These are phyloP conservation scores for Colletotrichum tofieldiae DNA, from an alignment of 2,329 filamentous ascomycete species.

Conservation along the genomic window DNA sequence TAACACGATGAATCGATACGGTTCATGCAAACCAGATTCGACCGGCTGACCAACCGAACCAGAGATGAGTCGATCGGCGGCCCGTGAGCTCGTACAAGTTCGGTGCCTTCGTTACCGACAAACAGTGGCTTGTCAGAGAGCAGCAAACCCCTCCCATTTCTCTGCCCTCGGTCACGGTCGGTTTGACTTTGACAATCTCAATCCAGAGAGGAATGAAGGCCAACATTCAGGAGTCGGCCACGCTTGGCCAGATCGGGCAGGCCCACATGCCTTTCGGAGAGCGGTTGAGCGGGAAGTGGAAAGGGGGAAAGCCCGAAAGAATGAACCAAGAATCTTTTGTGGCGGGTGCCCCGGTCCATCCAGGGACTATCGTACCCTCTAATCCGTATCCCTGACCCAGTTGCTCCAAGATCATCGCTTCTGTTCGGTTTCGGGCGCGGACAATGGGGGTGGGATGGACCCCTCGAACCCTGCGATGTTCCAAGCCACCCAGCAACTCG, in stretches of 20 bases:
- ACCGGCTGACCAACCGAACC: conserved; percentile 15
- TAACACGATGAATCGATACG: background rate
- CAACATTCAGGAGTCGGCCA: conserved; percentile 4
- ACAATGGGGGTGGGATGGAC: conserved; percentile 21
- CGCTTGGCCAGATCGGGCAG: conserved; percentile 33
- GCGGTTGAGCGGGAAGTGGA: conserved; percentile 30
- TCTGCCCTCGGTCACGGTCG: conserved; percentile 10
- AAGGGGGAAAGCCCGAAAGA: conserved; percentile 24
- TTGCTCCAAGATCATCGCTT: conserved; percentile 21
- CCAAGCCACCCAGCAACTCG: conserved; percentile 37
- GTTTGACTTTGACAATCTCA: conserved; percentile 11
- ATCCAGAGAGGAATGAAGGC: conserved; percentile 15
- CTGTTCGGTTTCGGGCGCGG: conserved; percentile 13
- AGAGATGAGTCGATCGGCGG: conserved; percentile 14
- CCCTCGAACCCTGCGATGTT: conserved; percentile 23
- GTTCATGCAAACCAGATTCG: conserved; percentile 8
- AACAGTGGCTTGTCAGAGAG: conserved; percentile 23
- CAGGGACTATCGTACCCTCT: conserved; percentile 7
- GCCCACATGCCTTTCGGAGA: conserved; percentile 21
- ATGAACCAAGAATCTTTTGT: conserved; percentile 12
- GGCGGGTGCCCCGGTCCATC: conserved; percentile 8
- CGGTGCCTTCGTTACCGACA: conserved; percentile 14
- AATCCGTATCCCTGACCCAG: conserved; percentile 15
- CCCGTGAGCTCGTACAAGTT: conserved; percentile 19
- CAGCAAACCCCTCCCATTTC: conserved; percentile 9